Base-by-base conservation (phyloP, 352 stramenopile species). In the Globisporangium barbulae region DNA sequence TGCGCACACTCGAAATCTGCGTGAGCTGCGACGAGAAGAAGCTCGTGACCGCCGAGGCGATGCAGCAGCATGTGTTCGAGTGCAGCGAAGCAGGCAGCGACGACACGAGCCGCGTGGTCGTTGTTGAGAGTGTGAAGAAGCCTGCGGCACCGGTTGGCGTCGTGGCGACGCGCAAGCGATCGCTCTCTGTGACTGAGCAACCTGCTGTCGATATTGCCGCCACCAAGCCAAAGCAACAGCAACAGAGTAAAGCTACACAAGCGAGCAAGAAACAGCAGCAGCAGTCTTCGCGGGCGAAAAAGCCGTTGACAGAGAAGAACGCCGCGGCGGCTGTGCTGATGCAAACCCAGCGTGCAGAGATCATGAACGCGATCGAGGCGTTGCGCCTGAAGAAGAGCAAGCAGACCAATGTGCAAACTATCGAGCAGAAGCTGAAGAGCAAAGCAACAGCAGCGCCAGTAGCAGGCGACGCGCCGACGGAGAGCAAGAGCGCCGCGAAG, bases 1-100 rank as follows among this genome's bases (percentile, higher is more conserved):
- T 84, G 3, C 65, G 67, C 22, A 79, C 52, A 4, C 65, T 89
- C 33, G 55, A 66, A 4, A 66, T 89, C 45, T 91, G 81, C 62
- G 60, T 44, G 13, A 67, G 62, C 9, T 89, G 81, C 44, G 72
- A 85, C 31, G 67, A 64, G 25, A 91, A 75, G 65, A 65, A 78
- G 42, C 61, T 91, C 48, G 53, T 78, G 48, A 81, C 75, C 2
- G 60, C 75, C 1, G 61, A 70, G 25, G 69, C 31, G 1, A 85
- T 88, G 75, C 64, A 74, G 44, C 53, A 73, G 17, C 81, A 91
- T 57, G 65, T 77, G 15, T 63, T 70, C 10, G 63, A 62, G 15
- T 90, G 81, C 61, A 62, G 53, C 39, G 62, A 58, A 4, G 25
- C 25, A 5, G 25, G 53, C 22, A 70, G 69, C 3, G 63, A 71